Conservation (phyloP, 1,139 yeast genomes). For the Pichia sp. region DNA sequence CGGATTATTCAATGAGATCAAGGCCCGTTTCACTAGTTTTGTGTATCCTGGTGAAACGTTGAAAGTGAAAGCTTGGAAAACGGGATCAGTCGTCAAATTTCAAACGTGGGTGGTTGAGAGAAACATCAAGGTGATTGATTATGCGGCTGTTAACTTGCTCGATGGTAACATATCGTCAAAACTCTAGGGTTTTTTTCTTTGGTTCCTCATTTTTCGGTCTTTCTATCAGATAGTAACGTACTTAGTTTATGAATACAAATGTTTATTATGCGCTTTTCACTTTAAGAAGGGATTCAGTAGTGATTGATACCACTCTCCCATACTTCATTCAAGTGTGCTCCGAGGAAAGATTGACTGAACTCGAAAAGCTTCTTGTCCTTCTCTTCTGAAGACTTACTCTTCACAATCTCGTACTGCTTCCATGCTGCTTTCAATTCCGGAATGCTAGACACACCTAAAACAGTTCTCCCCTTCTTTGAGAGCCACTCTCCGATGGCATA, state of each 20-base stretch:
- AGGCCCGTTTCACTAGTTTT: constrained; percentile 86
- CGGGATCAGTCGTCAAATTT: constrained; percentile 65
- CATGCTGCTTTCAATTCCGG: constrained; percentile 63
- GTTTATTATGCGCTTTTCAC: neutral
- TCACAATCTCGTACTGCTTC: constrained; percentile 51
- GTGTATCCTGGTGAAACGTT: constrained; percentile 97
- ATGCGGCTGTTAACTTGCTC: constrained; percentile 70
- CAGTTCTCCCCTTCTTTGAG: constrained; percentile 50
- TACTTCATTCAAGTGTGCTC: constrained; percentile 55
- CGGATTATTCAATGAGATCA: constrained; percentile 81
- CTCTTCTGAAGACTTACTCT: constrained; percentile 34
- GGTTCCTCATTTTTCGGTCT: neutral
- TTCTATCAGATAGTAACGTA: neutral
- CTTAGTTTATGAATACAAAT: neutral
- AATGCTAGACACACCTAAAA: constrained; percentile 66
- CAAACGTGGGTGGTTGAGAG: constrained; percentile 82
- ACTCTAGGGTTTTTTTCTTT: constrained; percentile 18
- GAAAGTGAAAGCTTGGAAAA: constrained; percentile 79
- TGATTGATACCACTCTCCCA: constrained; percentile 69
- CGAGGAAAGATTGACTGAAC: constrained; percentile 47
- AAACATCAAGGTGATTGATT: constrained; percentile 72
- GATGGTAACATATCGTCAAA: constrained; percentile 29
- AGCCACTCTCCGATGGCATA: constrained; percentile 67
- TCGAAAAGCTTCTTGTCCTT: constrained; percentile 43
- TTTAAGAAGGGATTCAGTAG: constrained; percentile 9